Evolutionary conservation across 345 rosid species (phyloP).

Genomic region (Lepidium sativum): DNA sequence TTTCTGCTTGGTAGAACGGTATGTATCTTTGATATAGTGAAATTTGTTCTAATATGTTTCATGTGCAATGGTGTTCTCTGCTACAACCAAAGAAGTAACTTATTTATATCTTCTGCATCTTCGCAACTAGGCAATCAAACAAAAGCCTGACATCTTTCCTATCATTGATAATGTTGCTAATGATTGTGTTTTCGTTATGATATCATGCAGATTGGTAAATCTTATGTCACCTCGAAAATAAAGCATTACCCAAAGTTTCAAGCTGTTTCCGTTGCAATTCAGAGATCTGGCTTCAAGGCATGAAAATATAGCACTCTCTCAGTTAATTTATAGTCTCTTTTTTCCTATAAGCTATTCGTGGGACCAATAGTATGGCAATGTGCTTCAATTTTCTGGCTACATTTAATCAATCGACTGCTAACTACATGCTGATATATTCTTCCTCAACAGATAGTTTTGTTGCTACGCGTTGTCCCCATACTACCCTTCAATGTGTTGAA

Average conservation of each 20-base stretch:
- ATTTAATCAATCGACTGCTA: neutral
- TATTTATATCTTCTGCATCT: neutral
- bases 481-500: conserved; percentile 56
- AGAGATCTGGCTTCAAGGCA: conserved; percentile 57
- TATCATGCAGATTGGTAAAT: conserved; percentile 43
- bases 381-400: neutral
- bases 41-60: neutral
- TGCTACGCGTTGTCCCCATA: conserved; percentile 51
- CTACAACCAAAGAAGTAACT: neutral
- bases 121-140: neutral
- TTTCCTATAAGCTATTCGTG: neutral
- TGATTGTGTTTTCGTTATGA: neutral
- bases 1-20: conserved; percentile 94
- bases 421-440: conserved; percentile 13
- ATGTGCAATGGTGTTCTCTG: neutral
- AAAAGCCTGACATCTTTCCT: neutral
- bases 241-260: conserved; percentile 49
- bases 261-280: conserved; percentile 38
- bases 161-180: neutral
- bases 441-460: conserved; percentile 42
- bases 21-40: conserved; percentile 10
- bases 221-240: conserved; percentile 40
- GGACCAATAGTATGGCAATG: neutral
- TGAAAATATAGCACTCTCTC: conserved; percentile 5
- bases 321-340: neutral